phyloP scores from a whole-genome alignment of 192 early-diverging fungal species.

The Spizellomyces punctatus region DNA sequence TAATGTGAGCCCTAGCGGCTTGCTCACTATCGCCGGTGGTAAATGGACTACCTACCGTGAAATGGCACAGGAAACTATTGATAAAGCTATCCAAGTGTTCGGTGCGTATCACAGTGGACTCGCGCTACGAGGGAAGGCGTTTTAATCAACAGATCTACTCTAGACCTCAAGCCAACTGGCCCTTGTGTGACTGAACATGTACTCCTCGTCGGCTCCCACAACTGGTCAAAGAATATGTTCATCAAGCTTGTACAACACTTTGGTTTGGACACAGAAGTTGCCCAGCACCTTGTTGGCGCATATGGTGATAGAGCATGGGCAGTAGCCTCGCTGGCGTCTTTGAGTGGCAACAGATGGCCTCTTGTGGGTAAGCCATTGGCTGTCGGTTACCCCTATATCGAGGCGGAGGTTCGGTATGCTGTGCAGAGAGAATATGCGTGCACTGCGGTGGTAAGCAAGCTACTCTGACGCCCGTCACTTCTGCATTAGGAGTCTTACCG shows the following conservation, averaged over 20 bases:
- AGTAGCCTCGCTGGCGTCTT: constrained; percentile 82
- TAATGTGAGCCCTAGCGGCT: constrained; percentile 73
- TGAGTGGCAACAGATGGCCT: constrained; percentile 74
- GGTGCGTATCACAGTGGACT: constrained; percentile 14
- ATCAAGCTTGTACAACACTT: constrained; percentile 95
- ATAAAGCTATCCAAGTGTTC: constrained; percentile 80
- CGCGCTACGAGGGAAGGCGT: background rate
- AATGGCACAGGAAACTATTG: constrained; percentile 95
- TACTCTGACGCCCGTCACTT: background rate
- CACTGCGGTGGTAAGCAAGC: constrained; percentile 67
- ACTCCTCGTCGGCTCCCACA: constrained; percentile 82
- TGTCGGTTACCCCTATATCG: constrained; percentile 87
- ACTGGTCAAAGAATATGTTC: constrained; percentile 91
- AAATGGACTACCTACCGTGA: constrained; percentile 99
- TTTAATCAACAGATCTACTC: background rate
- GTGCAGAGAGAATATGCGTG: constrained; percentile 90
- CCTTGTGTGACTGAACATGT: constrained; percentile 77
- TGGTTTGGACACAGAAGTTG: constrained; percentile 86
- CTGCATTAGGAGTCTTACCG: background rate
- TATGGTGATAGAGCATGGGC: constrained; percentile 95
- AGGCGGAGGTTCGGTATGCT: constrained; percentile 92
- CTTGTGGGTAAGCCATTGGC: constrained; percentile 79
- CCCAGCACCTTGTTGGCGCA: constrained; percentile 84
- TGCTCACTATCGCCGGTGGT: constrained; percentile 95
- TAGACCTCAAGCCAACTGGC: constrained; percentile 62